Conservation (phyloP, 768 basidiomycete species). For the Tulasnella calospora region DNA sequence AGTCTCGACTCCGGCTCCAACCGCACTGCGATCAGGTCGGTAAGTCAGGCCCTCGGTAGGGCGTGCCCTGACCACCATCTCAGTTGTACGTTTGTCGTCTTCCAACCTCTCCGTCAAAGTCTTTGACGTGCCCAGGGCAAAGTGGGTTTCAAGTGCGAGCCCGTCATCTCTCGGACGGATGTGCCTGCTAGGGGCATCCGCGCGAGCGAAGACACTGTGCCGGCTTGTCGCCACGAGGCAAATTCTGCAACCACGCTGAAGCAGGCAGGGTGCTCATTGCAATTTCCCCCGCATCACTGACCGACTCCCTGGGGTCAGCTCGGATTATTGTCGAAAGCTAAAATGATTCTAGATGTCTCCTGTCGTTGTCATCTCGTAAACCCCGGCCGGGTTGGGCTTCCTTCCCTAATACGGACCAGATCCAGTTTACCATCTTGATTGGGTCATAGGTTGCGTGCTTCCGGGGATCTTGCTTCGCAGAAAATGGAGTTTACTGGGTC, state of each 20-base stretch:
- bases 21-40: not conserved
- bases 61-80: not conserved
- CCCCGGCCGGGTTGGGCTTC: not conserved
- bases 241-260: not conserved
- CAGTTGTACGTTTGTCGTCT: not conserved
- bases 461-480: not conserved
- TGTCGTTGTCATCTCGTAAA: conserved; percentile 3
- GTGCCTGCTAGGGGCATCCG: not conserved
- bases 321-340: conserved; percentile 5
- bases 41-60: not conserved
- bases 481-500: not conserved
- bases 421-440: not conserved
- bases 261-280: not conserved
- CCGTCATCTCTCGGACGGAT: not conserved
- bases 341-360: not conserved
- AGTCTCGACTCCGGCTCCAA: not conserved
- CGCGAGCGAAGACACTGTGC: not conserved
- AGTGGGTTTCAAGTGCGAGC: not conserved
- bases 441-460: not conserved
- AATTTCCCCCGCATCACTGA: conserved; percentile 11
- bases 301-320: not conserved
- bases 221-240: not conserved
- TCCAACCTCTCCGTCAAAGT: not conserved
- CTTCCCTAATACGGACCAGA: not conserved
- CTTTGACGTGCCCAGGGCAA: not conserved